These are phyloP conservation scores for Boletus smithii DNA, from an alignment of 1,284 basidiomycete species.

Conservation along the genomic window DNA sequence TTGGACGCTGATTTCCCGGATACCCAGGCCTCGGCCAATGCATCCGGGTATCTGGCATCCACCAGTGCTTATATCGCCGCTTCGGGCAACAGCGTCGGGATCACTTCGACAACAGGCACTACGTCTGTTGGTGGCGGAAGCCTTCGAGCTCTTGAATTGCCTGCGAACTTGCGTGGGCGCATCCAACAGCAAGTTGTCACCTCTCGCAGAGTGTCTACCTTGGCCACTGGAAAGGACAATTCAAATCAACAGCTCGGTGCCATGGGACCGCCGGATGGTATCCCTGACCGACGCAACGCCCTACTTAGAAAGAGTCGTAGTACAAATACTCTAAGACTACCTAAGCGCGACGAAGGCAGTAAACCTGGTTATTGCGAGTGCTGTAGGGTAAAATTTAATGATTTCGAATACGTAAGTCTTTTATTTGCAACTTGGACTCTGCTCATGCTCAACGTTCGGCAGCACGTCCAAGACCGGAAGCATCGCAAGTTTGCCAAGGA, in stretches of 20 bases:
- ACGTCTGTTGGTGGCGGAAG: slow-evolving; percentile 69
- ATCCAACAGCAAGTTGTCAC: slow-evolving; percentile 64
- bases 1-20: slow-evolving; percentile 49
- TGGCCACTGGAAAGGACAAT: slow-evolving; percentile 28
- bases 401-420: slow-evolving; percentile 75
- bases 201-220: slow-evolving; percentile 47
- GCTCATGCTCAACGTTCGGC: slow-evolving; percentile 6
- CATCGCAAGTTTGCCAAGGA: slow-evolving; percentile 88
- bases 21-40: slow-evolving; percentile 52
- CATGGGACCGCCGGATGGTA: slow-evolving; percentile 64
- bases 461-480: slow-evolving; percentile 78
- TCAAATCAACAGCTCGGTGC: slow-evolving; percentile 37
- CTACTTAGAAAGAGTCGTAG: slow-evolving; percentile 71
- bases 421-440: background rate
- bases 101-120: slow-evolving; percentile 83
- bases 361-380: slow-evolving; percentile 99
- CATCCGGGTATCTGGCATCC: slow-evolving; percentile 68
- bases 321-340: slow-evolving; percentile 69
- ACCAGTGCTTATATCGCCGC: slow-evolving; percentile 73
- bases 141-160: slow-evolving; percentile 45
- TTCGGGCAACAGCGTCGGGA: slow-evolving; percentile 91
- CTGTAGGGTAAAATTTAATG: slow-evolving; percentile 87
- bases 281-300: slow-evolving; percentile 50
- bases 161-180: slow-evolving; percentile 52
- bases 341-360: slow-evolving; percentile 77